A percentile compares a stretch with the other conserved stretches of the same genome.
Conservation (phyloP, 345 rosid species). For the Rhodamnia argentea region DNA sequence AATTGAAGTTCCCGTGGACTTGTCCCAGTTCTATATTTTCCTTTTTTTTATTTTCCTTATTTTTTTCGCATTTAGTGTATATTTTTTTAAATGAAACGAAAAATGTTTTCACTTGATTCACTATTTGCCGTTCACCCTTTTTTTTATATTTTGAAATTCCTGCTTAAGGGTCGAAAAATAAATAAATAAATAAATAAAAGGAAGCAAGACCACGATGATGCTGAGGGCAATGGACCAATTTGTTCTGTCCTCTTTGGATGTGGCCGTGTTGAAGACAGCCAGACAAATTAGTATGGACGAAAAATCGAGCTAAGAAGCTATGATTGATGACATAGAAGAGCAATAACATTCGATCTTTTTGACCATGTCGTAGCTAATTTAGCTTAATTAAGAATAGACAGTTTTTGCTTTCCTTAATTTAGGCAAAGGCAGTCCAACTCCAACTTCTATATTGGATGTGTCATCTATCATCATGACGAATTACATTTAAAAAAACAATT, state of each 20-base stretch:
- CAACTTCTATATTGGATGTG: not conserved
- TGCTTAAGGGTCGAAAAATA: not conserved
- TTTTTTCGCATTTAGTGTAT: not conserved
- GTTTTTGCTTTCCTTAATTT: not conserved
- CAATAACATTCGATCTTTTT: not conserved
- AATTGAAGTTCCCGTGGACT: not conserved
- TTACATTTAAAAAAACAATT: not conserved
- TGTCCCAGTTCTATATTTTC: not conserved
- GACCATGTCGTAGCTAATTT: not conserved
- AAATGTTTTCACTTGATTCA: not conserved
- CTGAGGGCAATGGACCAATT: not conserved
- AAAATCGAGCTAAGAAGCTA: not conserved
- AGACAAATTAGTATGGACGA: not conserved
- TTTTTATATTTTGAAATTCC: not conserved
- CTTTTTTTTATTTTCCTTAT: not conserved
- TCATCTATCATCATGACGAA: not conserved
- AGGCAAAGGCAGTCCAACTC: not conserved
- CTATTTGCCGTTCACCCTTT: not conserved
- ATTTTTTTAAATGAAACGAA: not conserved
- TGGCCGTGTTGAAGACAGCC: not conserved
- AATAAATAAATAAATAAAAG: fast-evolving
- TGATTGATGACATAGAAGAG: not conserved
- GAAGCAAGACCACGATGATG: not conserved
- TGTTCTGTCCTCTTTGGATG: not conserved
- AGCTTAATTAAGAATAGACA: not conserved